Evolutionary conservation across 2,329 filamentous ascomycete genomes (phyloP).

Genomic region (Aspergillus amoenus): DNA sequence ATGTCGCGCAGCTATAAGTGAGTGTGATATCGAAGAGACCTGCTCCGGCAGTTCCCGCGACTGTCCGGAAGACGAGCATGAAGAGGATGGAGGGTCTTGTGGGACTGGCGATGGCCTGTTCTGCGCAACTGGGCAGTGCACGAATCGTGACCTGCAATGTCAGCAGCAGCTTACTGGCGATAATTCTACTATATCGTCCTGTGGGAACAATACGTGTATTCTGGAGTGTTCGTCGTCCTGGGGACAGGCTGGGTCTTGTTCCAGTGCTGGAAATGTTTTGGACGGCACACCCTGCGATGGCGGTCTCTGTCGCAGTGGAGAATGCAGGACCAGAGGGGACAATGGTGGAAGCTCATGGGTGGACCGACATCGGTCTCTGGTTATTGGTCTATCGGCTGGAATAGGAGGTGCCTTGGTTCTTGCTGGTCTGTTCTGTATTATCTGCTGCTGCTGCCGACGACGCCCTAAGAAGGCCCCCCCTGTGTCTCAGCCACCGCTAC

Average conservation of each 20-base stretch:
- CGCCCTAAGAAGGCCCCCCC: not conserved
- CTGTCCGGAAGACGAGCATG: slow-evolving; percentile 11
- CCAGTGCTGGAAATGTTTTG: not conserved
- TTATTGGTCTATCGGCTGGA: slow-evolving; percentile 17
- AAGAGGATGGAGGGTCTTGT: slow-evolving; percentile 8
- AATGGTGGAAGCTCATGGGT: slow-evolving; percentile 10
- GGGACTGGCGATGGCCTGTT: not conserved
- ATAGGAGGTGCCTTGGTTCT: slow-evolving; percentile 16
- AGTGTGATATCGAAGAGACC: slow-evolving; percentile 12
- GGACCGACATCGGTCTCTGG: slow-evolving; percentile 6
- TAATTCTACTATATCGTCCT: slow-evolving; percentile 4
- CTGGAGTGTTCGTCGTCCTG: slow-evolving; percentile 6
- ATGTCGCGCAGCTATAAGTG: slow-evolving; percentile 4
- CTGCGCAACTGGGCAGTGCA: slow-evolving; percentile 16
- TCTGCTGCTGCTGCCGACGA: slow-evolving; percentile 13
- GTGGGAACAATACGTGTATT: slow-evolving; percentile 3
- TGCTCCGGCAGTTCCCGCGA: slow-evolving; percentile 6
- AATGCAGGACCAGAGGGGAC: not conserved
- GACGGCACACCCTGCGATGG: slow-evolving; percentile 12
- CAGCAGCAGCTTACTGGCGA: not conserved
- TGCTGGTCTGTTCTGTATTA: not conserved
- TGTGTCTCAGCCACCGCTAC: not conserved
- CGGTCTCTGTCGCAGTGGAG: not conserved
- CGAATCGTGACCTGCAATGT: slow-evolving; percentile 14
- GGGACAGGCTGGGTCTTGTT: not conserved